A percentile compares a stretch with the other conserved stretches of the same genome.
phyloP scores from a whole-genome alignment of 352 stramenopile genomes.

The Phytophthora nicotianae region DNA sequence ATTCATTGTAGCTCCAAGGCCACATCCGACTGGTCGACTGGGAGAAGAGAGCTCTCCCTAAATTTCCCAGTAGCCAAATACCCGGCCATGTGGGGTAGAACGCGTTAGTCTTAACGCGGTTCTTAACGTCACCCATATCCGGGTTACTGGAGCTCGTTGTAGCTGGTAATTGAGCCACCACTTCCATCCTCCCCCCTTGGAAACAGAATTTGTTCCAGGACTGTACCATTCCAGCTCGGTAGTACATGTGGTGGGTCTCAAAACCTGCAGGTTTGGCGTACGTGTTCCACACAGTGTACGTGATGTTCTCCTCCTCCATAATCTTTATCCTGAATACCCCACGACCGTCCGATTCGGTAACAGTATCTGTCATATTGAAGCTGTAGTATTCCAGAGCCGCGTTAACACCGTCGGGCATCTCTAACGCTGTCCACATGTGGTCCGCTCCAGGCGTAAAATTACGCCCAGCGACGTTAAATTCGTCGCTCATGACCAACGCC shows the following conservation, averaged over 20 bases:
- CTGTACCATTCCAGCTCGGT: slow-evolving; percentile 87
- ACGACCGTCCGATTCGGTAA: slow-evolving; percentile 37
- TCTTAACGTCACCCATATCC: slow-evolving; percentile 47
- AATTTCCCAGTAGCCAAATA: slow-evolving; percentile 95
- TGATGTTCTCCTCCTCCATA: slow-evolving; percentile 47
- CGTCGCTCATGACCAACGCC: slow-evolving; percentile 77
- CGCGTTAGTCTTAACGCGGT: slow-evolving; percentile 36
- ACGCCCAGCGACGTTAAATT: slow-evolving; percentile 71
- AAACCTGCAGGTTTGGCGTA: slow-evolving; percentile 46
- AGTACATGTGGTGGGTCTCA: slow-evolving; percentile 45
- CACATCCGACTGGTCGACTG: slow-evolving; percentile 92
- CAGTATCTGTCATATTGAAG: slow-evolving; percentile 63
- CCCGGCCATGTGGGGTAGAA: slow-evolving; percentile 92
- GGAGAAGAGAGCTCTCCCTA: slow-evolving; percentile 94
- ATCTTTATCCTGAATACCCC: slow-evolving; percentile 47
- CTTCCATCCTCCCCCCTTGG: slow-evolving; percentile 91
- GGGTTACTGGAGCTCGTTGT: slow-evolving; percentile 65
- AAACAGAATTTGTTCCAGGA: slow-evolving; percentile 95
- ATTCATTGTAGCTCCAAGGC: slow-evolving; percentile 94
- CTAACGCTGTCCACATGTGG: slow-evolving; percentile 87
- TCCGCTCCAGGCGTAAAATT: slow-evolving; percentile 41
- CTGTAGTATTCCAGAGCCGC: slow-evolving; percentile 93
- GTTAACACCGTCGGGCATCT: slow-evolving; percentile 48
- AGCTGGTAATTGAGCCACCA: slow-evolving; percentile 86
- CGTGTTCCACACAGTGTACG: slow-evolving; percentile 49